Conservation (phyloP, 177 flowering plant species). For the Vitis hybrid region DNA sequence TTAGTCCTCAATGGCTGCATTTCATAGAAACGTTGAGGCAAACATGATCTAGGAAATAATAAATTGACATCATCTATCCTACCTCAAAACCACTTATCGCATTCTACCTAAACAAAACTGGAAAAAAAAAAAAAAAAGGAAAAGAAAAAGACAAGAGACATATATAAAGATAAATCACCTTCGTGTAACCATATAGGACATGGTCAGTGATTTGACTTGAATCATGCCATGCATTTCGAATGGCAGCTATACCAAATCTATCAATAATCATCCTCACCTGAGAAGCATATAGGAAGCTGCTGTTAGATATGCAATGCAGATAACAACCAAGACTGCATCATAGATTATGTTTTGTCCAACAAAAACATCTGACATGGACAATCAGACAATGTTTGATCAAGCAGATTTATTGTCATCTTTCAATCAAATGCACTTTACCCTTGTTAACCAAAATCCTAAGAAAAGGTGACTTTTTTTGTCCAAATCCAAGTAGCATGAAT, state of each 20-base stretch:
- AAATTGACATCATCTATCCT: neutral
- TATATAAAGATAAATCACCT: conserved; percentile 37
- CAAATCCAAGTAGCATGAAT: neutral
- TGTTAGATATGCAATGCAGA: neutral
- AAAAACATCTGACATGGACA: neutral
- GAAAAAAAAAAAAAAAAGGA: neutral
- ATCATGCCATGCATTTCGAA: conserved; percentile 80
- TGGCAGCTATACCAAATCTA: conserved; percentile 71
- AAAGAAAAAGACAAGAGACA: neutral
- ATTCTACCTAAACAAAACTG: neutral
- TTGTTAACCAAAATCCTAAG: too few species aligned
- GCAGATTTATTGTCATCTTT: neutral
- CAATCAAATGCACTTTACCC: too few species aligned
- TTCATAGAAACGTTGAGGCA: neutral
- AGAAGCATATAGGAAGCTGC: conserved; percentile 9
- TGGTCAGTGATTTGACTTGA: conserved; percentile 58
- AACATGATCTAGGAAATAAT: neutral
- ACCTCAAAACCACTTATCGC: neutral
- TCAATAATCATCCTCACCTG: conserved; percentile 80
- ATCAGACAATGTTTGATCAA: conserved; percentile 1
- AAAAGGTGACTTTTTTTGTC: neutral
- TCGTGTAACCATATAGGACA: conserved; percentile 73
- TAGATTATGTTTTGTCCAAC: neutral
- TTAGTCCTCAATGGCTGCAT: conserved; percentile 78
- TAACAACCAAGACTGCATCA: neutral